Evolutionary conservation across 2,329 filamentous ascomycete genomes (phyloP), one percentile per base, ranked within the genome.

Genomic region (Cladobotryum protrusum): DNA sequence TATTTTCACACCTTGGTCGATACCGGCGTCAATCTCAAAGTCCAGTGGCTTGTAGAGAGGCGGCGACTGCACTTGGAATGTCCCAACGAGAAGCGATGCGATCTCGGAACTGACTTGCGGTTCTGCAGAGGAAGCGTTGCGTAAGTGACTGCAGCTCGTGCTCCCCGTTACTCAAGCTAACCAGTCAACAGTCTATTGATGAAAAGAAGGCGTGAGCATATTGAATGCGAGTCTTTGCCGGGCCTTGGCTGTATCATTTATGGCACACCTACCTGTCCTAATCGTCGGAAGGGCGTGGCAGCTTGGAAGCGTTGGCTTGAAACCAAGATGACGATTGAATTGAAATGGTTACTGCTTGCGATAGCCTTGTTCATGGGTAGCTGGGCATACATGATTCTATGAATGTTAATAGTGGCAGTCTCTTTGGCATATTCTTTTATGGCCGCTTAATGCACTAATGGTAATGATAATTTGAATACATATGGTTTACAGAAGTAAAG

Each of bases 41-140:
- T 88, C 12, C 76, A 79, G 50, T 89, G 85, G 85, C 72, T 88
- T 4, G 72, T 87, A 52, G 75, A 85, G 57, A 76, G 85, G 12
- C 75, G 82, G 15, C 75, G 70, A 42, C 70, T 82, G 34, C 81
- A 85, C 51, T 74, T 88, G 8, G 79, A 86, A 56, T 85, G 83
- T 57, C 85, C 83, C 4, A 81, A 79, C 49, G 71, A 80, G 54
- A 66, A 67, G 48, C 67, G 72, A 12, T 84, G 80, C 53, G 79
- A 82, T 54, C 61, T 84, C 29, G 72, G 78, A 4, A 83, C 77
- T 53, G 81, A 84, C 57, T 60, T 79, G 43, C 69, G 73, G 24
- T 85, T 84, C 64, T 84, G 80, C 57, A 67, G 79, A 35, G 79
- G 80, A 2, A 82, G 76, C 49, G 75, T 83, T 0, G 72, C 71